Base-by-base conservation (phyloP, 1,284 basidiomycete genomes). In the Coniferiporia weirii region DNA sequence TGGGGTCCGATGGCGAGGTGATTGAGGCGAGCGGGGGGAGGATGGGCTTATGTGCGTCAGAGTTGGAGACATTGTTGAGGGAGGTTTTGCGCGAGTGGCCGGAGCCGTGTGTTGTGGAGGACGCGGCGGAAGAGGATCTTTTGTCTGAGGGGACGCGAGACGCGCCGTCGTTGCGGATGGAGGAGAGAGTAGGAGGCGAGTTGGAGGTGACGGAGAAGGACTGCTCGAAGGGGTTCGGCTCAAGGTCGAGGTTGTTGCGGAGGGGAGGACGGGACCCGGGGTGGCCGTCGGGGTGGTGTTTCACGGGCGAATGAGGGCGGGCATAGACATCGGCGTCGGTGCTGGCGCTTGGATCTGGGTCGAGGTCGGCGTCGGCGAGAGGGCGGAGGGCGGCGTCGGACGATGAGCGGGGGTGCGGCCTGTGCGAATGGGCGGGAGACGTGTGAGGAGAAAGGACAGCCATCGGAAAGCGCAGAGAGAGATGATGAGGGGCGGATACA, bases 141-240 rank as follows among this genome's bases (percentile, higher is more conserved):
- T 70, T 68, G 67, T 53, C 68, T 67, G 66, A 76, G 66, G 72
- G 72, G 59, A 67, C 27, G 69, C 1, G 69, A 27, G 27, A 27
- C 27, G 27, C 27, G 27, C 27, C 12, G 71, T 61, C 52, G 73
- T 65, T 64, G 73, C 63, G 69, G 73, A 75, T 74, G 71, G 82
- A 76, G 63, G 83, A 72, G 61, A 82, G 81, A 44, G 76, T 75
- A 40, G 69, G 67, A 47, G 70, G 70, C 65, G 81, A 79, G 67
- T 78, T 73, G 43, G 82, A 76, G 19, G 66, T 73, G 54, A 71
- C 72, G 57, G 84, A 84, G 73, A 98, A 98, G 54, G 92, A 95
- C 73, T 94, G 91, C 70, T 98, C 95, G 69, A 98, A 98, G 0
- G 95, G 95, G 70, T 98, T 98, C 13, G 92, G 93, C 71, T 98